Base-by-base conservation (phyloP, 768 basidiomycete species). In the Kwoniella shandongensis region DNA sequence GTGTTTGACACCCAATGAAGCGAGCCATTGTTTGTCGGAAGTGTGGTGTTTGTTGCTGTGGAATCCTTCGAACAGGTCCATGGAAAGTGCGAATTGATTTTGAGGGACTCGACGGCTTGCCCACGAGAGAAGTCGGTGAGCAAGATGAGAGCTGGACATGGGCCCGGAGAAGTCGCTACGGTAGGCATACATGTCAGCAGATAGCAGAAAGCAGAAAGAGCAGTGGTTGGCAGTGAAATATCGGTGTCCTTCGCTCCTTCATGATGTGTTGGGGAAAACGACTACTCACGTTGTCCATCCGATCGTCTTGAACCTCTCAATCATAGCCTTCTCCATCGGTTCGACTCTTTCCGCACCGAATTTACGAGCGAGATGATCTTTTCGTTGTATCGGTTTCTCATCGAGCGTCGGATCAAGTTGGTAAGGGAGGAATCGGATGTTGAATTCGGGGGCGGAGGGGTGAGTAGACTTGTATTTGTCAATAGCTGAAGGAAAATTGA, bases 251-350 rank as follows among this genome's bases (percentile, higher is more conserved):
- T n/a, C n/a, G n/a, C n/a, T n/a, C n/a, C n/a, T n/a, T n/a, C n/a
- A n/a, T n/a, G n/a, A n/a, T n/a, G n/a, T n/a, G n/a, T n/a, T n/a
- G n/a, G n/a, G n/a, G n/a, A n/a, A n/a, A n/a, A n/a, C n/a, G n/a
- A n/a, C n/a, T 4, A 77, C 83, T 64, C 74, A 86, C 85, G 85
- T 77, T 32, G 82, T 80, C 48, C 85, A 81, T 1, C 82, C 83
- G 52, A 84, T 81, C 68, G 84, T 81, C 32, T 80, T 77, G 1
- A 80, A 81, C 79, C 83, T 84, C 54, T 81, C 82, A 36, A 80
- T 77, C 4, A 80, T 81, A 79, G 82, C 84, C 57, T 81, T 82
- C 22, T 76, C 68, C 26, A 86, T 79, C 35, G 77, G 75, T 40
- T 73, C 73, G 35, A 80, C 73, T 44, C 77, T 77, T 42, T 83